phyloP scores from a whole-genome alignment of 2,329 filamentous ascomycete species.

The Exophiala mesophila region DNA sequence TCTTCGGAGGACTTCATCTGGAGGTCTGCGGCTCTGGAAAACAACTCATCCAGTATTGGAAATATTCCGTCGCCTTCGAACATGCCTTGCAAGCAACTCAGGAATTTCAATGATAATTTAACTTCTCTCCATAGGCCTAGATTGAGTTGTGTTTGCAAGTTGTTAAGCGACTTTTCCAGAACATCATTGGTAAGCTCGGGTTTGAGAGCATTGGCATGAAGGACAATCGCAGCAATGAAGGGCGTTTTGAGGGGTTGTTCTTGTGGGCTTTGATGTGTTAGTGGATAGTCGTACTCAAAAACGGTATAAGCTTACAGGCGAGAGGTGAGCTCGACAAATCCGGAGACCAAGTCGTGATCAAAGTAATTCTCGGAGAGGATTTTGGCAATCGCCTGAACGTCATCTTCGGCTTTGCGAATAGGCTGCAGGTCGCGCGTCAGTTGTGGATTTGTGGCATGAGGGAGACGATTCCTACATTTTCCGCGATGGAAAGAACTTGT shows the following conservation, averaged over 20 bases:
- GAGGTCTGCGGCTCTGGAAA: conserved; percentile 81
- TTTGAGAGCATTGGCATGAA: conserved; percentile 73
- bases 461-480: conserved; percentile 50
- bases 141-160: conserved; percentile 63
- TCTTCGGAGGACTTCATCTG: conserved; percentile 92
- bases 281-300: conserved; percentile 8
- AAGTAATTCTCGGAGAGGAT: conserved; percentile 78
- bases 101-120: conserved; percentile 82
- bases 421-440: conserved; percentile 16
- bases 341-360: conserved; percentile 69
- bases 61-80: conserved; percentile 83
- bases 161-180: conserved; percentile 57
- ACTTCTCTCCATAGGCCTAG: conserved; percentile 81
- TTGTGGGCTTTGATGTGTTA: conserved; percentile 47
- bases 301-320: conserved; percentile 55
- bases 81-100: conserved; percentile 77
- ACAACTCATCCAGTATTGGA: conserved; percentile 80
- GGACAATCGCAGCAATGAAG: conserved; percentile 77
- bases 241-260: conserved; percentile 99
- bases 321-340: conserved; percentile 67
- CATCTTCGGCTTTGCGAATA: conserved; percentile 70
- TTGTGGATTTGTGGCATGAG: not conserved
- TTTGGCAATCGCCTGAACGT: conserved; percentile 68
- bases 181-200: conserved; percentile 69
- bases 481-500: conserved; percentile 73